Evolutionary conservation across 176 grass and related monocot species (phyloP), one percentile per base, ranked within the genome.

Genomic region (Lolium multiflorum): DNA sequence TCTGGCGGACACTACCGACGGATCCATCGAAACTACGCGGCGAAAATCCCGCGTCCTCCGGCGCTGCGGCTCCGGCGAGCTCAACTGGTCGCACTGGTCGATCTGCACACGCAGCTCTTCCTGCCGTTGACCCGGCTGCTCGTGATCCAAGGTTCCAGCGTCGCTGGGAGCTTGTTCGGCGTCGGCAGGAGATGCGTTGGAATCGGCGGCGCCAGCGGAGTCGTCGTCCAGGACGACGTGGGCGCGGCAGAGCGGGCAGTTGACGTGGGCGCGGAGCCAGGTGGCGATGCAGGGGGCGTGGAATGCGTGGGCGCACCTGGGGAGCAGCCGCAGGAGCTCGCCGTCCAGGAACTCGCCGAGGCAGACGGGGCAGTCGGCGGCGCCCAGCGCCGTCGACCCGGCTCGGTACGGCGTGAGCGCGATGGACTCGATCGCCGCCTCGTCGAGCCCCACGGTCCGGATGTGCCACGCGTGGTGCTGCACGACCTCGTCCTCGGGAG

Each of bases 401-500:
- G 77, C 70, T 71, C 89, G 61, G 85, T 91, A 88, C 82, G 51
- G 76, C 82, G 85, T 81, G 31, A 84, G 76, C 38, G 89, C 89
- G 77, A 91, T 91, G 58, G 89, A 88, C 70, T 84, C 61, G 76
- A 91, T 91, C 44, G 85, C 91, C 71, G 87, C 85, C 87, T 94
- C 90, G 74, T 99, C 94, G n/a, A 99, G 82, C 26, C 97, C 97
- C 2, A 90, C 85, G 2, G 97, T 99, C 52, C 90, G 76, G 69
- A 99, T 99, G 84, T 94, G 93, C 97, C 97, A 99, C 71, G 87
- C 90, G 17, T 92, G 94, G 88, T 99, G 97, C 56, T 99, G 97
- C 49, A 87, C 49, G 9, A 54, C 79, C 1, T 82, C 96, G 0
- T 81, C 85, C 0, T 15, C 83, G 2, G 64, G 6, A 9, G 8